A percentile compares a stretch with the other conserved stretches of the same genome.
Evolutionary conservation across 2,329 filamentous ascomycete species (phyloP).

Genomic region (Dichotomopilus funicola): DNA sequence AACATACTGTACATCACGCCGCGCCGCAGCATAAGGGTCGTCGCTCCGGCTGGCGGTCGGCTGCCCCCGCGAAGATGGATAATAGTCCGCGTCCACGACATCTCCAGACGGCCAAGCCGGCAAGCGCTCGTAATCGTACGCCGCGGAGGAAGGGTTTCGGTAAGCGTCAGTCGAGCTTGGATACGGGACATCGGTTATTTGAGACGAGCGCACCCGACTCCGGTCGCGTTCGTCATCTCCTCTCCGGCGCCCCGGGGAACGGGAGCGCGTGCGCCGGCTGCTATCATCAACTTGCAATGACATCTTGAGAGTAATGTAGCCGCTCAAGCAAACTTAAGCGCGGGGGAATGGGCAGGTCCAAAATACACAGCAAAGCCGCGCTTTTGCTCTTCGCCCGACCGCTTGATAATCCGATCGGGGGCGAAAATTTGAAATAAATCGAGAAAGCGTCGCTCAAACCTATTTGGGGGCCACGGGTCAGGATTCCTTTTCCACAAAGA

Average conservation of each 20-base stretch:
- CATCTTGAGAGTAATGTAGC: slow-evolving; percentile 32
- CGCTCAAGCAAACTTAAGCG: background rate
- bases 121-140: slow-evolving; percentile 30
- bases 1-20: slow-evolving; percentile 24
- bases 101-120: slow-evolving; percentile 31
- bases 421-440: no score
- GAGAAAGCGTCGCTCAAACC: no score
- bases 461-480: no score
- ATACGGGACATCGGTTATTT: slow-evolving; percentile 39
- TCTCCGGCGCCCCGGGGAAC: slow-evolving; percentile 38
- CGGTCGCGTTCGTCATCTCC: slow-evolving; percentile 29
- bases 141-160: slow-evolving; percentile 24
- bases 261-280: slow-evolving; percentile 40
- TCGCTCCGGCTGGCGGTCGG: slow-evolving; percentile 22
- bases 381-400: no score
- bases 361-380: no score
- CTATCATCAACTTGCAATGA: slow-evolving; percentile 44
- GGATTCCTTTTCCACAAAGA: no score
- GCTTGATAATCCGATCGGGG: no score
- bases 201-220: slow-evolving; percentile 29
- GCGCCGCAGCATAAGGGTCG: slow-evolving; percentile 22
- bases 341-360: no score
- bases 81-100: slow-evolving; percentile 27
- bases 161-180: slow-evolving; percentile 32
- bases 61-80: slow-evolving; percentile 33